Evolutionary conservation across 1,284 basidiomycete genomes (phyloP).

Genomic region (Boletus semigastroideus): DNA sequence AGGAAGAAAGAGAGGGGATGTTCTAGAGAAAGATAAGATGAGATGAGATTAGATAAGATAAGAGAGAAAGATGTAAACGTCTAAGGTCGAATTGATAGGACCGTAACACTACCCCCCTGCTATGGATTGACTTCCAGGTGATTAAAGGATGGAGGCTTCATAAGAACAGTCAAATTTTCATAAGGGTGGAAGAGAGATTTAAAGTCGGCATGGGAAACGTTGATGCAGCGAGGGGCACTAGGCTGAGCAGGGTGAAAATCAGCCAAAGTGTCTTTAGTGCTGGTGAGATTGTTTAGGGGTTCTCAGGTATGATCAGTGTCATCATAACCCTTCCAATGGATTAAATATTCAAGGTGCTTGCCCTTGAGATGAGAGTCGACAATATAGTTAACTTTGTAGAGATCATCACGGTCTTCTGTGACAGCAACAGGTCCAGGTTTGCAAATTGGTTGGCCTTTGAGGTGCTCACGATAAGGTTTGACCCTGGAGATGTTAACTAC

Average conservation of each 20-base stretch:
- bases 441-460: background rate
- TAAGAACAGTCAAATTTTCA: background rate
- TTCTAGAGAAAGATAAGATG: too few species aligned
- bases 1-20: too few species aligned
- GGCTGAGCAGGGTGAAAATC: background rate
- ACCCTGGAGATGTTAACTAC: background rate
- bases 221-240: background rate
- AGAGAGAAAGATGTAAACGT: too few species aligned
- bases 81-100: too few species aligned
- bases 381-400: background rate
- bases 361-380: background rate
- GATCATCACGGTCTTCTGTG: background rate
- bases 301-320: background rate
- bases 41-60: too few species aligned
- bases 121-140: background rate
- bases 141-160: background rate
- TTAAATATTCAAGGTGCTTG: background rate
- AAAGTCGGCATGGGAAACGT: background rate
- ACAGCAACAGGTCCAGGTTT: background rate
- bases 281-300: background rate
- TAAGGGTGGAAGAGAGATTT: rapidly evolving
- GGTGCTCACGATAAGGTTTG: background rate
- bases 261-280: background rate
- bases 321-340: background rate
- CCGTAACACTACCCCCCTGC: too few species aligned